Evolutionary conservation across 1,139 yeast species (phyloP).

Genomic region (Lodderomyces margitis): DNA sequence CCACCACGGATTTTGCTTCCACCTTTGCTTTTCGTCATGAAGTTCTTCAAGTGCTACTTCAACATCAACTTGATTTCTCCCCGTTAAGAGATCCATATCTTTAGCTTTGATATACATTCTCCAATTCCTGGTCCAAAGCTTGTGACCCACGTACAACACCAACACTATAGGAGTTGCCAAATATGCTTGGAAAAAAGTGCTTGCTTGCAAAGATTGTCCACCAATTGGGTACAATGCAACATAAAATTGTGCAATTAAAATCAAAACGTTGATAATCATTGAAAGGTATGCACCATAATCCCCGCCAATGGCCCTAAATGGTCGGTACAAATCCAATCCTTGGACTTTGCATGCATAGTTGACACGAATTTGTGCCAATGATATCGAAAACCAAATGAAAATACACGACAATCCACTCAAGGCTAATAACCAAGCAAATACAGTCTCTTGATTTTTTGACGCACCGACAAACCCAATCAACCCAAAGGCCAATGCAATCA

Average conservation of each 20-base stretch:
- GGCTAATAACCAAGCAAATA: constrained; percentile 37
- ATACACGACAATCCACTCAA: constrained; percentile 37
- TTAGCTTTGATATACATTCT: constrained; percentile 38
- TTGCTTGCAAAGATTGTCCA: constrained; percentile 22
- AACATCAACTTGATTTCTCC: constrained; percentile 28
- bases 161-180: constrained; percentile 30
- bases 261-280: constrained; percentile 26
- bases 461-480: constrained; percentile 35
- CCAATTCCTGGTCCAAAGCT: constrained; percentile 27
- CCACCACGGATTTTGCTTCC: constrained; percentile 17
- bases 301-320: constrained; percentile 30
- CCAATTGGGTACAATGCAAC: constrained; percentile 30
- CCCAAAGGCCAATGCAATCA: constrained; percentile 30
- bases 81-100: constrained; percentile 42
- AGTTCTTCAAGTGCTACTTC: constrained; percentile 25
- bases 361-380: constrained; percentile 28
- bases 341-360: constrained; percentile 28
- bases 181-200: constrained; percentile 30
- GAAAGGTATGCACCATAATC: constrained; percentile 34
- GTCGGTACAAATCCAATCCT: constrained; percentile 19
- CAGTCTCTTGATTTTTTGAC: constrained; percentile 26
- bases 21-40: constrained; percentile 14
- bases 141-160: constrained; percentile 27
- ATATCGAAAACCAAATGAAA: constrained; percentile 37
- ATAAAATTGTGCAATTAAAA: constrained; percentile 35